These are phyloP conservation scores for Candida succiphila DNA, from an alignment of 805 yeast species.

Conservation along the genomic window DNA sequence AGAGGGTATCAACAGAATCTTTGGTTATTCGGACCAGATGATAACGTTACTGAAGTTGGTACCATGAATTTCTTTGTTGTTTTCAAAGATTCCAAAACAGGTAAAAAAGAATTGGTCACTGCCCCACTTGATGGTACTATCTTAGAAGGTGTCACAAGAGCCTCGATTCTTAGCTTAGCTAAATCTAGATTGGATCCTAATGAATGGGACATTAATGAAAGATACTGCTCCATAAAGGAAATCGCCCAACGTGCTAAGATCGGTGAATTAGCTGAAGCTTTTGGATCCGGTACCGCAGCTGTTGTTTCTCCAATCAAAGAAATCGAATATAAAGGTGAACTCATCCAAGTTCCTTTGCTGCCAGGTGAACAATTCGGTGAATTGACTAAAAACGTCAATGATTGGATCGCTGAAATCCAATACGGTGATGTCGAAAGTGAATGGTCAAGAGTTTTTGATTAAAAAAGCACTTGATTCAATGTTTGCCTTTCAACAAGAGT, in stretches of 20 bases:
- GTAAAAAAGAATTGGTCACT: constrained; percentile 86
- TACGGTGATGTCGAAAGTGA: constrained; percentile 73
- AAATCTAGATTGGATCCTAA: constrained; percentile 62
- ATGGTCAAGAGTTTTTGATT: constrained; percentile 32
- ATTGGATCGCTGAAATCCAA: constrained; percentile 85
- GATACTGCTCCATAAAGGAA: constrained; percentile 75
- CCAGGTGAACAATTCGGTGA: constrained; percentile 74
- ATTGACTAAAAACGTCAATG: constrained; percentile 65
- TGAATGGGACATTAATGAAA: constrained; percentile 80
- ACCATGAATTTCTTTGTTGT: constrained; percentile 94
- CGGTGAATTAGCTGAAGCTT: constrained; percentile 87
- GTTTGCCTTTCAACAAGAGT: too few species aligned
- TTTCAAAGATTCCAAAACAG: constrained; percentile 63
- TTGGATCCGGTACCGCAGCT: constrained; percentile 97
- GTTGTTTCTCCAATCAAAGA: constrained; percentile 88
- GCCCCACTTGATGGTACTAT: constrained; percentile 98
- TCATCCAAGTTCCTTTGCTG: constrained; percentile 69
- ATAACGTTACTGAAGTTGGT: constrained; percentile 89
- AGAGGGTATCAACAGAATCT: constrained; percentile 94
- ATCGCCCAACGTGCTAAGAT: constrained; percentile 65
- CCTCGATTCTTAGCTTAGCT: constrained; percentile 70
- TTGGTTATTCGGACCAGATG: constrained; percentile 91
- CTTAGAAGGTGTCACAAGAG: constrained; percentile 94
- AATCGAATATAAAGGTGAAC: constrained; percentile 70
- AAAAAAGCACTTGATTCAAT: too few species aligned